Percentiles rank a stretch among this genome's conserved stretches.
Evolutionary conservation across 2,329 filamentous ascomycete species (phyloP).

Genomic region (Albifimbria verrucaria): DNA sequence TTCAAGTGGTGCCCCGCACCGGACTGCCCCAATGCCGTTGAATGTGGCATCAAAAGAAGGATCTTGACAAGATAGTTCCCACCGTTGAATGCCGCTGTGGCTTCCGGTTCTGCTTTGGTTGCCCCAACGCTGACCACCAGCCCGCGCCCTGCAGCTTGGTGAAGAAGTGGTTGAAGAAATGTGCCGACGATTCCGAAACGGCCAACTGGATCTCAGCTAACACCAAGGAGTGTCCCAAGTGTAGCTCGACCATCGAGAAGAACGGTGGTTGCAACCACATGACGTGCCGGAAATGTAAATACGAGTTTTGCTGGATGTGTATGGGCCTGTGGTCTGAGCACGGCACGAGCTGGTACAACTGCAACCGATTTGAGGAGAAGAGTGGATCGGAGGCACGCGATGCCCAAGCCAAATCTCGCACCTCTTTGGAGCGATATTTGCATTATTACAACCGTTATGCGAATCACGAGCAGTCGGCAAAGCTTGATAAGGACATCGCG

Average conservation of each 20-base stretch:
- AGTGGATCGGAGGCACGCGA: conserved; percentile 86
- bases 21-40: conserved; percentile 91
- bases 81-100: conserved; percentile 84
- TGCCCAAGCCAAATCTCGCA: conserved; percentile 84
- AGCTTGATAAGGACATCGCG: conserved; percentile 93
- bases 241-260: conserved; percentile 97
- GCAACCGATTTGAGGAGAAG: conserved; percentile 95
- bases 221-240: conserved; percentile 96
- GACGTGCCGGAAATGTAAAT: conserved; percentile 93
- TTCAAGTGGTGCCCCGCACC: conserved; percentile 98
- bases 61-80: conserved; percentile 80
- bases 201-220: conserved; percentile 99
- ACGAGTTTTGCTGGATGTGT: conserved; percentile 99
- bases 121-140: conserved; percentile 84
- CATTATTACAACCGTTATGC: conserved; percentile 99
- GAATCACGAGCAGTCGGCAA: conserved; percentile 97
- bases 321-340: conserved; percentile 99
- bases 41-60: conserved; percentile 87
- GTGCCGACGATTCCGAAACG: conserved; percentile 95
- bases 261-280: conserved; percentile 98
- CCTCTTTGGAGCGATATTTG: conserved; percentile 90
- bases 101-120: conserved; percentile 93
- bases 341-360: conserved; percentile 99
- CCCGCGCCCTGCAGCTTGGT: conserved; percentile 88
- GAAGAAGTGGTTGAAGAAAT: conserved; percentile 96